Evolutionary conservation across 176 grass and related monocot species (phyloP).

Genomic region (Hordeum marinum): DNA sequence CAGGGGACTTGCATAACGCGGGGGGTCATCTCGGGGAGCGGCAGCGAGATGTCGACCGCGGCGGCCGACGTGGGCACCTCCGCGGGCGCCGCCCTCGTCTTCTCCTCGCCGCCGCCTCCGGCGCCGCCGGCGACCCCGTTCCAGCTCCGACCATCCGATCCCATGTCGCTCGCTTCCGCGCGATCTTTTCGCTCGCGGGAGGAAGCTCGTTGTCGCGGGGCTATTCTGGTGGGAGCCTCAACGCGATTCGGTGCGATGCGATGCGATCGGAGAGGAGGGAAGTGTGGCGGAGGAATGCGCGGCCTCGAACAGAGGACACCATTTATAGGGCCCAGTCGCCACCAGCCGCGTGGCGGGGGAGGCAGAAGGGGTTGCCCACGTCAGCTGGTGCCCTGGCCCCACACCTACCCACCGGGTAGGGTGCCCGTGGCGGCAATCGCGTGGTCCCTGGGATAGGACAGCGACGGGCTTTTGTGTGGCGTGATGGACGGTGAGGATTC

Average conservation of each 20-base stretch:
- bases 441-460: not conserved
- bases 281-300: not conserved
- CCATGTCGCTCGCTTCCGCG: slow-evolving; percentile 16
- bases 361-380: not conserved
- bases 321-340: slow-evolving; percentile 12
- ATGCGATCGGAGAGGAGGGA: slow-evolving; percentile 9
- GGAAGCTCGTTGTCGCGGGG: slow-evolving; percentile 1
- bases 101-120: not conserved
- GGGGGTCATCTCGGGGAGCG: slow-evolving; percentile 64
- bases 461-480: not conserved
- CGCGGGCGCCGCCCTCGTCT: not conserved
- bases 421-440: not conserved
- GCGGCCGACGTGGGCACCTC: slow-evolving; percentile 46
- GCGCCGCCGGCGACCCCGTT: not conserved
- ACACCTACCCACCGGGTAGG: not conserved
- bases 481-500: not conserved
- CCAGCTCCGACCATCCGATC: slow-evolving; percentile 43
- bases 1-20: slow-evolving; percentile 59
- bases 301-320: not conserved
- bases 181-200: not conserved
- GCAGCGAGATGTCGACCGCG: slow-evolving; percentile 68
- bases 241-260: not conserved
- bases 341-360: not conserved
- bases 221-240: not conserved
- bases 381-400: not conserved